Percentiles rank a stretch among this genome's conserved stretches.
Conservation (phyloP, 2,329 filamentous ascomycete species). For the Graphiopsis chlorocephala region DNA sequence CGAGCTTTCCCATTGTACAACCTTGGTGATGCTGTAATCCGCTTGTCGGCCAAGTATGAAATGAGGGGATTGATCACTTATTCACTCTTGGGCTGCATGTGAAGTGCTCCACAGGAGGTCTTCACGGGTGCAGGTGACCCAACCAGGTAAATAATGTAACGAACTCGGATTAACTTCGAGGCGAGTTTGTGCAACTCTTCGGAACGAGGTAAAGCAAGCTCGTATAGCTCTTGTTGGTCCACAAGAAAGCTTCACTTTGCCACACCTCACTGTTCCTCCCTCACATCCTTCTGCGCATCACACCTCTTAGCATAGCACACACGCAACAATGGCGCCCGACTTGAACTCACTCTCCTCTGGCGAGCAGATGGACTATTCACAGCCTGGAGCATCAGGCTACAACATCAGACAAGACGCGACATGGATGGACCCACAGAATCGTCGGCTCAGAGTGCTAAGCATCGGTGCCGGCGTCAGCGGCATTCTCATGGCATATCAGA, state of each 20-base stretch:
- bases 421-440: conserved; percentile 40
- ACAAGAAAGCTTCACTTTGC: neutral
- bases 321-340: conserved; percentile 41
- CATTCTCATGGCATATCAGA: conserved; percentile 48
- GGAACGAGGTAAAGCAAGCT: neutral
- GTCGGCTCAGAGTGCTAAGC: conserved; percentile 47
- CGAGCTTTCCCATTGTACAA: neutral
- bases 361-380: conserved; percentile 43
- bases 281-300: neutral
- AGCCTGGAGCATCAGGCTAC: conserved; percentile 43
- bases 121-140: neutral
- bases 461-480: conserved; percentile 50
- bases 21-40: neutral
- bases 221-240: neutral
- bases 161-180: neutral
- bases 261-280: neutral
- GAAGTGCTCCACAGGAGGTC: neutral
- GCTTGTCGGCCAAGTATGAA: neutral
- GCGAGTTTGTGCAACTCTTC: neutral
- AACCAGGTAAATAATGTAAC: neutral
- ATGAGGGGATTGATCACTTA: neutral
- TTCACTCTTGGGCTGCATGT: neutral
- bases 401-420: conserved; percentile 38
- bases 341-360: conserved; percentile 38
- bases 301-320: neutral